Percentiles rank a stretch among this genome's conserved stretches.
Evolutionary conservation across 768 basidiomycete genomes (phyloP).

Genomic region (Leccinum boreale): DNA sequence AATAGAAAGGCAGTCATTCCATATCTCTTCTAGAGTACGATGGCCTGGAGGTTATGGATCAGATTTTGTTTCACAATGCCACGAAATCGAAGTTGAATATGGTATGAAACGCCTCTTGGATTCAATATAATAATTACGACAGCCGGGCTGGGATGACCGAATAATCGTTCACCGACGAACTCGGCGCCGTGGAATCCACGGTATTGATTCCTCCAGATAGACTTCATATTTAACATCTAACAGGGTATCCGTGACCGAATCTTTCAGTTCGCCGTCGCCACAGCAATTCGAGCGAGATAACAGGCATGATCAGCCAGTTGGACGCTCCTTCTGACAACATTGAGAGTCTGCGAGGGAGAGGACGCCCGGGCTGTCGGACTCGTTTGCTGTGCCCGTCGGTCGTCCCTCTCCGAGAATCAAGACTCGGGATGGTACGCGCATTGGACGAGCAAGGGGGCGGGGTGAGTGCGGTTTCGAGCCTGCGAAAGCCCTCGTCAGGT

Average conservation of each 20-base stretch:
- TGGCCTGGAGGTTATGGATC: neutral
- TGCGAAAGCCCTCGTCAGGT: neutral
- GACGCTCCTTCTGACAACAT: neutral
- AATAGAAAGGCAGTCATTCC: conserved; percentile 81
- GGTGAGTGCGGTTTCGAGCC: neutral
- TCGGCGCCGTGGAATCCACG: neutral
- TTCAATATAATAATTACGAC: neutral
- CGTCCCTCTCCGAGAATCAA: neutral
- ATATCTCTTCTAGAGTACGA: conserved; percentile 49
- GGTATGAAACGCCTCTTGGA: neutral
- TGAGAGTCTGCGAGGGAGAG: neutral
- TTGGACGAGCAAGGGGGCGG: neutral
- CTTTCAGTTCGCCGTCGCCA: neutral
- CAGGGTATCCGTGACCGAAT: neutral
- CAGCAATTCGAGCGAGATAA: neutral
- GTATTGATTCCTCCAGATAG: neutral
- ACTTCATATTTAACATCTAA: neutral
- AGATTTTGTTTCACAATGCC: neutral
- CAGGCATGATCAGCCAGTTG: neutral
- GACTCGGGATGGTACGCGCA: neutral
- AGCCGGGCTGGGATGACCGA: neutral
- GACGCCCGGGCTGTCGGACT: neutral
- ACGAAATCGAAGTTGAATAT: neutral
- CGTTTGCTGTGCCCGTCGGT: neutral
- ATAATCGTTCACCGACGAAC: neutral